A percentile compares a stretch with the other conserved stretches of the same genome.
These are phyloP conservation scores for Phanerodontia chrysosporium DNA, from an alignment of 768 basidiomycete genomes.

Conservation along the genomic window DNA sequence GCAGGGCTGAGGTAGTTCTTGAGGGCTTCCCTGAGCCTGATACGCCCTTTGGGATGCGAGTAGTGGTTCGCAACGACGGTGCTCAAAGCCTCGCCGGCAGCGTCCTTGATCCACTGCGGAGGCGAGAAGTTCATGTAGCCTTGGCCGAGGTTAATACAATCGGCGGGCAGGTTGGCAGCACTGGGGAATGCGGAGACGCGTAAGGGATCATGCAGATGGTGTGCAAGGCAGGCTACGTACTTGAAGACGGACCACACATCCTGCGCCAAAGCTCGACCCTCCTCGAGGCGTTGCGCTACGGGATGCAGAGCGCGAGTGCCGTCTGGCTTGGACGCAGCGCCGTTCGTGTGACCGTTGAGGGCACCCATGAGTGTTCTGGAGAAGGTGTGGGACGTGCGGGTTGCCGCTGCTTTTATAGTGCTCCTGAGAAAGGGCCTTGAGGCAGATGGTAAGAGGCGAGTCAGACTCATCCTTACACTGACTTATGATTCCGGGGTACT, in stretches of 20 bases:
- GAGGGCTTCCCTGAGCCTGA: conserved; percentile 85
- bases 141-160: conserved; percentile 94
- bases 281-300: conserved; percentile 66
- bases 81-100: conserved; percentile 65
- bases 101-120: conserved; percentile 72
- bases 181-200: conserved; percentile 33
- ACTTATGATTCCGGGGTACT: conserved; percentile 3
- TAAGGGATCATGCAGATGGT: background rate
- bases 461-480: conserved; percentile 6
- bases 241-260: conserved; percentile 95
- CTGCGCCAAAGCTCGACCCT: conserved; percentile 72
- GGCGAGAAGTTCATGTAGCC: conserved; percentile 90
- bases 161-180: conserved; percentile 79
- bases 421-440: conserved; percentile 3
- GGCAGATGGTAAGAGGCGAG: conserved; percentile 13
- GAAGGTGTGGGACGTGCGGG: background rate
- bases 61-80: conserved; percentile 74
- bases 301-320: conserved; percentile 31
- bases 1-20: conserved; percentile 70
- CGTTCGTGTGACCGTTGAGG: conserved; percentile 17
- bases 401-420: background rate
- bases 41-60: conserved; percentile 85
- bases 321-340: conserved; percentile 23
- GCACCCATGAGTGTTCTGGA: conserved; percentile 8
- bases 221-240: conserved; percentile 35